Percentiles rank a stretch among this genome's conserved stretches.
Evolutionary conservation across 441 rosid species (phyloP).

Genomic region (Adansonia gregorii): DNA sequence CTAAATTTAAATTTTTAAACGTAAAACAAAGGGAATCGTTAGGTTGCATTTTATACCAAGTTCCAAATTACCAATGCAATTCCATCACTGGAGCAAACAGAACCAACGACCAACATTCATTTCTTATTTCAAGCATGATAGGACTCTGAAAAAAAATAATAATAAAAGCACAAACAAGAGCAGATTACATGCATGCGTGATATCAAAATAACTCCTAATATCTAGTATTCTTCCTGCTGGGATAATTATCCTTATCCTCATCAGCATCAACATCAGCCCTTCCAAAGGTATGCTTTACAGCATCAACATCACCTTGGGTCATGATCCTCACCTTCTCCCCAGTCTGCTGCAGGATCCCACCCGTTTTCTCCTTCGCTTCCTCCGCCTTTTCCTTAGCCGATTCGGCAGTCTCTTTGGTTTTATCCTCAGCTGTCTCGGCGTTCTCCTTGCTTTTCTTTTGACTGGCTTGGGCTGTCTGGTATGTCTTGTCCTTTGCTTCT

Average conservation of each 20-base stretch:
- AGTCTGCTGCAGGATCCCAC: slow-evolving; percentile 54
- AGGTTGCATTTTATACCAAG: too few relatives aligned
- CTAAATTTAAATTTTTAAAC: too few relatives aligned
- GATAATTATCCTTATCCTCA: slow-evolving; percentile 27
- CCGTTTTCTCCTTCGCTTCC: slow-evolving; percentile 46
- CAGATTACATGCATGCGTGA: too few relatives aligned
- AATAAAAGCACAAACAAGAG: too few relatives aligned
- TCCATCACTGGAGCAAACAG: too few relatives aligned
- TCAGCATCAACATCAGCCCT: slow-evolving; percentile 41
- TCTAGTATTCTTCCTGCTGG: too few relatives aligned
- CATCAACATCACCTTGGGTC: slow-evolving; percentile 62
- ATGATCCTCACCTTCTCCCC: slow-evolving; percentile 60
- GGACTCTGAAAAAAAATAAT: too few relatives aligned
- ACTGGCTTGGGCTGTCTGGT: slow-evolving; percentile 33
- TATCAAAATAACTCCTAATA: too few relatives aligned
- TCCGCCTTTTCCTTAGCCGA: slow-evolving; percentile 41
- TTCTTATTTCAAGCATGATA: too few relatives aligned
- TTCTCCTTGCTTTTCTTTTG: slow-evolving; percentile 33
- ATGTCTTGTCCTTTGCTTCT: slow-evolving; percentile 45
- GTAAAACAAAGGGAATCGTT: too few relatives aligned
- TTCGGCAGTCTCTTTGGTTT: not conserved
- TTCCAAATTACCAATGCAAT: too few relatives aligned
- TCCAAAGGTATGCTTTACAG: slow-evolving; percentile 63
- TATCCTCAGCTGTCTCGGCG: slow-evolving; percentile 28
- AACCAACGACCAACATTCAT: too few relatives aligned